A percentile compares a stretch with the other conserved stretches of the same genome.
phyloP scores from a whole-genome alignment of 2,329 filamentous ascomycete genomes.

The Ophiostoma novo-ulmi region DNA sequence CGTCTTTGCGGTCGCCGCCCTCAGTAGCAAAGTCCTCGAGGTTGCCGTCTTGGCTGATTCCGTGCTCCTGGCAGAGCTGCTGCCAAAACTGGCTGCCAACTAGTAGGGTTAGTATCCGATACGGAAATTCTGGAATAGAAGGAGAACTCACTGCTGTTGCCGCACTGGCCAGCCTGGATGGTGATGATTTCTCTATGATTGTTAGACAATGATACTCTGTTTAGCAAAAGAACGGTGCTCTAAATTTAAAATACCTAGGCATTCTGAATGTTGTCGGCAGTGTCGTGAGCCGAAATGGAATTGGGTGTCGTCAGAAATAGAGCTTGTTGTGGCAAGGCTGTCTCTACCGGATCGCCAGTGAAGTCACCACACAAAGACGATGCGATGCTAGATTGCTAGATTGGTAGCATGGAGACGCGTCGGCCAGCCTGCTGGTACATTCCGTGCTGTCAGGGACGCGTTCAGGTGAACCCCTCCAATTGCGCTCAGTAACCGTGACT shows the following conservation, averaged over 20 bases:
- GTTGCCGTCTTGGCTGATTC: conserved; percentile 95
- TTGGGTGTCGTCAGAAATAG: neutral
- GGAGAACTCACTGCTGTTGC: conserved; percentile 82
- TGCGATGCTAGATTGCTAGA: conserved; percentile 12
- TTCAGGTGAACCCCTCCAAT: conserved; percentile 20
- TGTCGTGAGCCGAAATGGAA: neutral
- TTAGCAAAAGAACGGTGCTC: neutral
- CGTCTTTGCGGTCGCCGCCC: conserved; percentile 95
- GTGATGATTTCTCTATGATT: conserved; percentile 89
- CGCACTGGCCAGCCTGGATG: conserved; percentile 97
- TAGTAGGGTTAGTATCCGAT: conserved; percentile 36
- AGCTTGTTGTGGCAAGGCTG: conserved; percentile 18
- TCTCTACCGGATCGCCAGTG: neutral
- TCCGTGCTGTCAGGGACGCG: conserved; percentile 15
- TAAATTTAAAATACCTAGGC: conserved; percentile 33
- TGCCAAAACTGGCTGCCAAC: conserved; percentile 99
- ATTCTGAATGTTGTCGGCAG: conserved; percentile 28
- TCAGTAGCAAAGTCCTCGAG: conserved; percentile 97
- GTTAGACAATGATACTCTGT: neutral
- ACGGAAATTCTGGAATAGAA: neutral
- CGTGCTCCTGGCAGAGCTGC: conserved; percentile 95
- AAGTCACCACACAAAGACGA: conserved; percentile 10
- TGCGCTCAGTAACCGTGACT: neutral
- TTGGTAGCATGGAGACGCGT: neutral
- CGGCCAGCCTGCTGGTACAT: neutral